These are phyloP conservation scores for Conticribra guillardii DNA, from an alignment of 108 stramenopile species.

Conservation along the genomic window DNA sequence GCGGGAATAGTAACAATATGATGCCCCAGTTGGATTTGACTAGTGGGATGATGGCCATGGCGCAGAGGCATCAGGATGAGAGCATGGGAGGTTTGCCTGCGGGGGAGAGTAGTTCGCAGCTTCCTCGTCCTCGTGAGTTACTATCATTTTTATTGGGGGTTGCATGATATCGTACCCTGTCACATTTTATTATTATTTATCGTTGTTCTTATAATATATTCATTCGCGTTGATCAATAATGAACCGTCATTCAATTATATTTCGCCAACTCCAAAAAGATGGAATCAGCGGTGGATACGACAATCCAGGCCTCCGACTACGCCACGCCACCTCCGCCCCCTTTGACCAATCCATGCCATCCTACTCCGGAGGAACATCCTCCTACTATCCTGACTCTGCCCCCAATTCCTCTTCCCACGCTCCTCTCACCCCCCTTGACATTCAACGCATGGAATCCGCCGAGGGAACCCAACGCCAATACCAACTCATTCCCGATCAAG, in stretches of 20 bases:
- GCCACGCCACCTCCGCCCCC: conserved; percentile 34
- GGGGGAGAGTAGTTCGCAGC: conserved; percentile 51
- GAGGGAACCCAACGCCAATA: conserved; percentile 65
- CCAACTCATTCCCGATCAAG: conserved; percentile 89
- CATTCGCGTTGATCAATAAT: no score
- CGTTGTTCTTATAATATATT: not conserved
- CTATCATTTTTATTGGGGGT: not conserved
- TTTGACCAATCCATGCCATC: conserved; percentile 35
- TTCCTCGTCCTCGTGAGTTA: conserved; percentile 50
- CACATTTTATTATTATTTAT: conserved; percentile 9
- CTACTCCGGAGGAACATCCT: conserved; percentile 38
- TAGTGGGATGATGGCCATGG: conserved; percentile 81
- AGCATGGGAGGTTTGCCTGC: conserved; percentile 32
- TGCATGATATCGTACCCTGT: no score
- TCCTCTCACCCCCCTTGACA: conserved; percentile 83
- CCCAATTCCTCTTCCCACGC: conserved; percentile 21
- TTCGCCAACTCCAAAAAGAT: no score
- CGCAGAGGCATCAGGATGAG: conserved; percentile 59
- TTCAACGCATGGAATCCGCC: conserved; percentile 87
- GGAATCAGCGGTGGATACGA: conserved; percentile 21
- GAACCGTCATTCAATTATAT: no score
- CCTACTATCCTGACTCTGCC: conserved; percentile 48
- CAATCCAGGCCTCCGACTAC: conserved; percentile 31
- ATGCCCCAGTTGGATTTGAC: conserved; percentile 83
- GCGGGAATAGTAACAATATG: conserved; percentile 18